Conservation (phyloP, 495 filamentous ascomycete genomes). For the Penicillium antarcticum region DNA sequence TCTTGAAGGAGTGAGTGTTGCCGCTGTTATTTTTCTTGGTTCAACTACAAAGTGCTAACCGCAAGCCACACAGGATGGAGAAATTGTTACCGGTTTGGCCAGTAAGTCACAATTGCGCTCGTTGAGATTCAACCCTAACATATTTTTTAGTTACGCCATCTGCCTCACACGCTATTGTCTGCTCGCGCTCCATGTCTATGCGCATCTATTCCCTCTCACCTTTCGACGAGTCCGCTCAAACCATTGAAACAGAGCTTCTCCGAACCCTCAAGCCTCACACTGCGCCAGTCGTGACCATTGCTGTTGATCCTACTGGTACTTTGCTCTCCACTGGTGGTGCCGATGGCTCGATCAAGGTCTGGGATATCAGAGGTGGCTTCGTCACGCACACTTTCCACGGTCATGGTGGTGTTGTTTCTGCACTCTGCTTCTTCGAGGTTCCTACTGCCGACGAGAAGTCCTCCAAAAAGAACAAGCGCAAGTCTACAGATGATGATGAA, state of each 20-base stretch:
- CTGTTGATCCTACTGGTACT: conserved; percentile 81
- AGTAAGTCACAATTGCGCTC: conserved; percentile 45
- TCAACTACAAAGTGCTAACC: conserved; percentile 18
- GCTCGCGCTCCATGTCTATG: conserved; percentile 92
- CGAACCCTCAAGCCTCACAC: conserved; percentile 87
- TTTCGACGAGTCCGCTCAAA: conserved; percentile 47
- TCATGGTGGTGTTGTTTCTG: conserved; percentile 84
- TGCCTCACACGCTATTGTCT: conserved; percentile 80
- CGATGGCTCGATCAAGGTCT: conserved; percentile 91
- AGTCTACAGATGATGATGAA: conserved; percentile 30
- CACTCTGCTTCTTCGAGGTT: conserved; percentile 86
- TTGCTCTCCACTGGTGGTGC: conserved; percentile 87
- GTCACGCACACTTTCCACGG: conserved; percentile 94
- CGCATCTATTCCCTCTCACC: conserved; percentile 74
- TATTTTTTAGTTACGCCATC: conserved; percentile 70
- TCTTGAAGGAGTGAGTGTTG: conserved; percentile 75
- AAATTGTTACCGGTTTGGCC: conserved; percentile 81
- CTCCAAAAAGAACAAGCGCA: conserved; percentile 38
- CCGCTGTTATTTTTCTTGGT: background rate
- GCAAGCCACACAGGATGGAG: conserved; percentile 69
- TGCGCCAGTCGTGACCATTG: conserved; percentile 79
- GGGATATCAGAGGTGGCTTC: conserved; percentile 89
- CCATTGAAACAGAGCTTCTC: conserved; percentile 62
- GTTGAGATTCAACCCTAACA: conserved; percentile 1
- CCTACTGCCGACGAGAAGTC: conserved; percentile 28